These are phyloP conservation scores for Clitoria ternatea DNA, from an alignment of 306 rosid genomes.

Conservation along the genomic window DNA sequence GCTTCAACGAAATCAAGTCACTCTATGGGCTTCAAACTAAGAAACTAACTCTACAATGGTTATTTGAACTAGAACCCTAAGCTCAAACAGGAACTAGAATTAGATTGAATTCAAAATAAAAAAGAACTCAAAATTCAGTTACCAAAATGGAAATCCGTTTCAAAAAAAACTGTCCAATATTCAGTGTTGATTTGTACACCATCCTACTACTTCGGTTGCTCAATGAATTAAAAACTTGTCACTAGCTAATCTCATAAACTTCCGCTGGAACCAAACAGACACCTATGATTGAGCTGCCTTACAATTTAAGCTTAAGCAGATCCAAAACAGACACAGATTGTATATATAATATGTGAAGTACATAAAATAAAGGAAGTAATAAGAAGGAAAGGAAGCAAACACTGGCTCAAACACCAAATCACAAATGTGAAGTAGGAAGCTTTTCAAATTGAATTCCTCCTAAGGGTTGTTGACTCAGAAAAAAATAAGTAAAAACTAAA, in stretches of 20 bases:
- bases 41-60: slow-evolving; percentile 2
- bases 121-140: not conserved
- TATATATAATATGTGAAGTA: not conserved
- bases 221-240: too few species aligned
- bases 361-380: not conserved
- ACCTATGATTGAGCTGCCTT: too few species aligned
- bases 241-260: too few species aligned
- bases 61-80: not conserved
- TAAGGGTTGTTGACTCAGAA: not conserved
- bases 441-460: slow-evolving; percentile 27
- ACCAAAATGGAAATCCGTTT: not conserved
- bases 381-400: slow-evolving; percentile 4
- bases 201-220: too few species aligned
- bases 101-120: not conserved
- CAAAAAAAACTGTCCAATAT: too few species aligned
- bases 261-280: too few species aligned
- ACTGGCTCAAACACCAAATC: too few species aligned
- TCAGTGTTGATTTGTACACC: too few species aligned
- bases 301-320: slow-evolving; percentile 17
- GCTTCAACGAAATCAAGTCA: slow-evolving; percentile 12
- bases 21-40: not conserved
- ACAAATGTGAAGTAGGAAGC: slow-evolving; percentile 25
- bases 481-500: slow-evolving; percentile 17
- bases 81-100: not conserved
- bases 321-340: not conserved